A percentile compares a stretch with the other conserved stretches of the same genome.
phyloP scores from a whole-genome alignment of 1,139 yeast species.

The Candida anutae region DNA sequence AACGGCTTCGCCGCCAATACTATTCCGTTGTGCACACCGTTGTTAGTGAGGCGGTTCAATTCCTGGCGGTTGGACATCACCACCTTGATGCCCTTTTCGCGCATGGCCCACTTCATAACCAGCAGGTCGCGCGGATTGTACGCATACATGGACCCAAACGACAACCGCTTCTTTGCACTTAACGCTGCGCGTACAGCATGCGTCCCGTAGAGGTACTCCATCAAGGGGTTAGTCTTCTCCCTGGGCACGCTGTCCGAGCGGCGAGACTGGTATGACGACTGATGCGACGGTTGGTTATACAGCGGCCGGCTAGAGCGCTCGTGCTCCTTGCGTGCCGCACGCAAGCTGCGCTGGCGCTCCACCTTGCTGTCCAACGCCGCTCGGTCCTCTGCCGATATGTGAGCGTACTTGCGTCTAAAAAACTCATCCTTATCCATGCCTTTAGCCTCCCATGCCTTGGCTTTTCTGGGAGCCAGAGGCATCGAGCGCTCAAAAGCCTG shows the following conservation, averaged over 20 bases:
- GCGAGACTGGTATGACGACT: too few relatives aligned
- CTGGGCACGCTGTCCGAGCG: slow-evolving; percentile 19
- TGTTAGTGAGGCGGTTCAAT: slow-evolving; percentile 52
- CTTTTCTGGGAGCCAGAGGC: slow-evolving; percentile 8
- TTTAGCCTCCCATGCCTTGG: slow-evolving; percentile 33
- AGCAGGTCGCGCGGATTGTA: slow-evolving; percentile 32
- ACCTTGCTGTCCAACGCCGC: slow-evolving; percentile 26
- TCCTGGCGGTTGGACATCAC: slow-evolving; percentile 41
- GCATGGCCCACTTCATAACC: slow-evolving; percentile 19
- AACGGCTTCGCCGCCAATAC: slow-evolving; percentile 64
- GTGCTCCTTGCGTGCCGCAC: slow-evolving; percentile 6
- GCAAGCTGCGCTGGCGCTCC: slow-evolving; percentile 24
- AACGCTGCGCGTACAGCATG: slow-evolving; percentile 71
- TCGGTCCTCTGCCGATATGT: slow-evolving; percentile 22
- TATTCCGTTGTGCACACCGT: slow-evolving; percentile 78
- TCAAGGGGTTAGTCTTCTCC: slow-evolving; percentile 21
- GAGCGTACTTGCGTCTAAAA: slow-evolving; percentile 31
- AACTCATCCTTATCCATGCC: slow-evolving; percentile 35
- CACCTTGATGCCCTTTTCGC: slow-evolving; percentile 43
- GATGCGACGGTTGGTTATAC: too few relatives aligned
- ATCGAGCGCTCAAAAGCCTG: slow-evolving; percentile 12
- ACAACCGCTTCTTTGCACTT: slow-evolving; percentile 44
- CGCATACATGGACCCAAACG: slow-evolving; percentile 44
- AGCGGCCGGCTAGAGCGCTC: too few relatives aligned
- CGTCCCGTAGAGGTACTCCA: slow-evolving; percentile 71